These are phyloP conservation scores for Nicotiana noctiflora DNA, from an alignment of 257 asterid genomes.

Conservation along the genomic window DNA sequence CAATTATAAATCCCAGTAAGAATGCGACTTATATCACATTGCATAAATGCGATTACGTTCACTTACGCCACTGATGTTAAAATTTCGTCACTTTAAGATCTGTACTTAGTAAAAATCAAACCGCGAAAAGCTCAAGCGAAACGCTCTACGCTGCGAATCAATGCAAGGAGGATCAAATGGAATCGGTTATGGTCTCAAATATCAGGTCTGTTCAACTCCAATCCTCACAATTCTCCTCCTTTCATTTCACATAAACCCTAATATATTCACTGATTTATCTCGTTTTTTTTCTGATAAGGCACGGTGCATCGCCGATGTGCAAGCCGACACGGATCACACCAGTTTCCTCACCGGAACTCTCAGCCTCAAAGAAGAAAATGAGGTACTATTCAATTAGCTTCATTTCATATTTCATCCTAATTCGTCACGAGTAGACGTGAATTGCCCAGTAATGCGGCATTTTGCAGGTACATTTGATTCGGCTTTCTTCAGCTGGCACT, in stretches of 20 bases:
- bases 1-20: too few species aligned
- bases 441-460: constrained; percentile 9
- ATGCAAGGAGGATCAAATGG: constrained; percentile 92
- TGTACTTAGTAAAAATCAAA: neutral
- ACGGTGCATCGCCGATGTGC: constrained; percentile 91
- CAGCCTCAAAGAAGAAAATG: constrained; percentile 95
- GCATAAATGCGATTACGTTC: too few species aligned
- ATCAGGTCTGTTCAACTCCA: constrained; percentile 44
- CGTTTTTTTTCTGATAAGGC: constrained; percentile 42
- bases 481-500: constrained; percentile 68
- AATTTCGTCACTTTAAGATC: neutral
- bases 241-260: neutral
- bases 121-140: neutral
- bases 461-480: constrained; percentile 79
- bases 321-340: constrained; percentile 97
- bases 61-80: too few species aligned
- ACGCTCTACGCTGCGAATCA: neutral
- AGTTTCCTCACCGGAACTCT: constrained; percentile 86
- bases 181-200: constrained; percentile 91
- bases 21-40: too few species aligned
- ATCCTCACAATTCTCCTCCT: neutral
- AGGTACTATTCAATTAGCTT: constrained; percentile 31
- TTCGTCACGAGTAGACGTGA: neutral
- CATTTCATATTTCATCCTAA: neutral
- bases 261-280: neutral